phyloP scores from a whole-genome alignment of 768 basidiomycete species.

The Rhodotorula sphaerocarpa region DNA sequence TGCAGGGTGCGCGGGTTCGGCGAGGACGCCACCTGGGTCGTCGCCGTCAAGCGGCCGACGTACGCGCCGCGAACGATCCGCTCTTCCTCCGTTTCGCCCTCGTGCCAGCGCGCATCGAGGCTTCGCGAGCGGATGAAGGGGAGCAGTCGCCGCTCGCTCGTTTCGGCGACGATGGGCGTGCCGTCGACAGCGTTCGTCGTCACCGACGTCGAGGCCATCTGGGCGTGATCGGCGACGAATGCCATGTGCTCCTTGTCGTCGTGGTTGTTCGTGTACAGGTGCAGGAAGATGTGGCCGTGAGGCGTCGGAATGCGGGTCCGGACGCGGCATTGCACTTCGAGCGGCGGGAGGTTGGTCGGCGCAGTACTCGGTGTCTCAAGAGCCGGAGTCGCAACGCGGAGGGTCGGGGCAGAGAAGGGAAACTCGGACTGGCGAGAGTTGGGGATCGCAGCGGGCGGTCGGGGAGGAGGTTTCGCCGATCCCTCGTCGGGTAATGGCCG shows the following conservation, averaged over 20 bases:
- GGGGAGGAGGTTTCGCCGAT: too few species aligned
- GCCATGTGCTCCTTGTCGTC: constrained; percentile 94
- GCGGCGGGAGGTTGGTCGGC: constrained; percentile 36
- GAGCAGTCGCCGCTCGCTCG: constrained; percentile 4
- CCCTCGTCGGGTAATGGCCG: constrained; percentile 3
- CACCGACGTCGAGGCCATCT: constrained; percentile 49
- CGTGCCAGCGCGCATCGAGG: constrained; percentile 74
- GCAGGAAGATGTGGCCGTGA: constrained; percentile 83
- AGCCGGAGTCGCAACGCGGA: neutral
- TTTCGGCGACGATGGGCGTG: constrained; percentile 14
- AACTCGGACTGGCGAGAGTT: neutral
- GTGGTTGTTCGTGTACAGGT: constrained; percentile 85
- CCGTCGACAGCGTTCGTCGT: constrained; percentile 28
- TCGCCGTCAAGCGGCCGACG: constrained; percentile 66
- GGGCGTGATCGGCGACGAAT: constrained; percentile 83
- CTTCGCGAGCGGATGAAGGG: constrained; percentile 62
- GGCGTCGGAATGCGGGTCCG: constrained; percentile 95
- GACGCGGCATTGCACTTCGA: constrained; percentile 87
- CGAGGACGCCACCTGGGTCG: constrained; percentile 45
- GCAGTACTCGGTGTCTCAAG: neutral
- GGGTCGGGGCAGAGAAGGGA: neutral
- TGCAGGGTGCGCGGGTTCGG: constrained; percentile 30
- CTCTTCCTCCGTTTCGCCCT: constrained; percentile 83
- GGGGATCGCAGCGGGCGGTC: too few species aligned
- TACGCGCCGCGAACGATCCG: constrained; percentile 90